phyloP scores from a whole-genome alignment of 768 basidiomycete species.

The Pleurotus tuber-regium region DNA sequence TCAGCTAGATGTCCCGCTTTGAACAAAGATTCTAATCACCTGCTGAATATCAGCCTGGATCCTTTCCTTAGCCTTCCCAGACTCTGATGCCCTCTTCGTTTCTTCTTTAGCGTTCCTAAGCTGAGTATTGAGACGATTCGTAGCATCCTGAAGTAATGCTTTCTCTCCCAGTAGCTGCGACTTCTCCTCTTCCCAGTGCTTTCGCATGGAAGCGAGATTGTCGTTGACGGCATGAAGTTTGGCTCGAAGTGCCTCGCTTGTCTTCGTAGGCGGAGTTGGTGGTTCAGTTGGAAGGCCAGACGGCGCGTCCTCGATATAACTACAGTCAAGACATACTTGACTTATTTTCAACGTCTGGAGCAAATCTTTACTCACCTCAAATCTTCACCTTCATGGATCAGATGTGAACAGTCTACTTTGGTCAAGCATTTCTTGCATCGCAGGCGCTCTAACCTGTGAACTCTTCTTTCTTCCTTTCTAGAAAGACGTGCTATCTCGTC shows the following conservation, averaged over 20 bases:
- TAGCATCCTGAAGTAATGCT: constrained; percentile 66
- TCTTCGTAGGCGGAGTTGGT: constrained; percentile 65
- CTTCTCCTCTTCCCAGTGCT: constrained; percentile 69
- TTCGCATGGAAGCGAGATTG: constrained; percentile 63
- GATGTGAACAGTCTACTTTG: constrained; percentile 53
- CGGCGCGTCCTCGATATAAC: constrained; percentile 51
- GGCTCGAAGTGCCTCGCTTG: constrained; percentile 59
- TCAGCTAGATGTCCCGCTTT: no score
- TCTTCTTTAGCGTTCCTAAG: constrained; percentile 59
- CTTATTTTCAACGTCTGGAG: no score
- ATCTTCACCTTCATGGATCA: constrained; percentile 51
- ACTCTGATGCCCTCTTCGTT: constrained; percentile 49
- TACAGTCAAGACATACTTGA: no score
- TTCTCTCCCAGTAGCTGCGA: constrained; percentile 65
- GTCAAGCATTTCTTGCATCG: constrained; percentile 70
- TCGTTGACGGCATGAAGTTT: constrained; percentile 61
- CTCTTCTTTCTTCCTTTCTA: constrained; percentile 68
- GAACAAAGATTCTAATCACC: no score
- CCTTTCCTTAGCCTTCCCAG: constrained; percentile 46
- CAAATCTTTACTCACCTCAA: constrained; percentile 41
- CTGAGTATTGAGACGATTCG: constrained; percentile 63
- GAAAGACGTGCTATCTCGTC: constrained; percentile 65
- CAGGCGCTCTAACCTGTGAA: constrained; percentile 54
- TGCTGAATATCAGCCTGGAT: constrained; percentile 50
- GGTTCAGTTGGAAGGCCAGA: constrained; percentile 52